Evolutionary conservation across 2,329 filamentous ascomycete species (phyloP).

Genomic region (Fusarium xyrophilum): DNA sequence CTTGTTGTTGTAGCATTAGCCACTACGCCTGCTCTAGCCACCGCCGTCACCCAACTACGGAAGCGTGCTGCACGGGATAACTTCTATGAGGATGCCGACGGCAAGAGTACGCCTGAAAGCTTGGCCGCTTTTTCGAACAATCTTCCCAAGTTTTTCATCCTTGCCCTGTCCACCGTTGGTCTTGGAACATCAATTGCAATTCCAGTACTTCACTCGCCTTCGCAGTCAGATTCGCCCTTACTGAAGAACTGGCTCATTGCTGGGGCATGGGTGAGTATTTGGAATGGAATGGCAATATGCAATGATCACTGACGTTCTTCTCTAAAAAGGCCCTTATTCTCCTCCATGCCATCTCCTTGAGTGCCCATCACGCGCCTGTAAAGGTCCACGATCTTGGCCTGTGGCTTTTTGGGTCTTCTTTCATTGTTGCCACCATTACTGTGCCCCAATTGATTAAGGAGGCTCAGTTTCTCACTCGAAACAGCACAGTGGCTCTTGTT

Average conservation of each 20-base stretch:
- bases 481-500: conserved; percentile 52
- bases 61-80: conserved; percentile 50
- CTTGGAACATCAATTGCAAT: conserved; percentile 62
- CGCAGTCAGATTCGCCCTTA: conserved; percentile 49
- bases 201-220: conserved; percentile 59
- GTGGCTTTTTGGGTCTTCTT: conserved; percentile 57
- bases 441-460: conserved; percentile 55
- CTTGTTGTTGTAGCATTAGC: conserved; percentile 48
- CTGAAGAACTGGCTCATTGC: conserved; percentile 67
- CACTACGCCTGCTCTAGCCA: conserved; percentile 48
- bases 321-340: conserved; percentile 56
- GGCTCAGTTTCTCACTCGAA: conserved; percentile 41
- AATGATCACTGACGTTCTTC: not conserved
- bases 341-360: conserved; percentile 59
- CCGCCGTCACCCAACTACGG: conserved; percentile 46
- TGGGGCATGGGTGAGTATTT: conserved; percentile 66
- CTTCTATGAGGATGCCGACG: conserved; percentile 73
- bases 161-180: conserved; percentile 62
- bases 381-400: conserved; percentile 61
- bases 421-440: conserved; percentile 53
- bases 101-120: conserved; percentile 69
- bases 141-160: conserved; percentile 61
- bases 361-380: conserved; percentile 58
- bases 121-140: conserved; percentile 67
- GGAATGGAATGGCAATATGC: not conserved